These are phyloP conservation scores for Lyophyllum decastes DNA, from an alignment of 768 basidiomycete species.

Conservation along the genomic window DNA sequence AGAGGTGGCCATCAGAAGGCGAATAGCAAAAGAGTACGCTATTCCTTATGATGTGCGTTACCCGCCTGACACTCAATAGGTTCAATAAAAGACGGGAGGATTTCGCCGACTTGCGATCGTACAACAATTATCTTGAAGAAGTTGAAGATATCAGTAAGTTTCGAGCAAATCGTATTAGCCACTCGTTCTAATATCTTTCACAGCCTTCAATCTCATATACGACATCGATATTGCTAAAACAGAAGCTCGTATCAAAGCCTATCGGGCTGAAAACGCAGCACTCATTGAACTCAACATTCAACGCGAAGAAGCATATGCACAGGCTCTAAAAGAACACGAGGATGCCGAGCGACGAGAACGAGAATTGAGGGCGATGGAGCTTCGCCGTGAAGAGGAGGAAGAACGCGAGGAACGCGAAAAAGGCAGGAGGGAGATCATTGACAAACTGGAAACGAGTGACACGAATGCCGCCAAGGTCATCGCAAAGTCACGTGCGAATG, in stretches of 20 bases:
- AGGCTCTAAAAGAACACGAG: constrained; percentile 75
- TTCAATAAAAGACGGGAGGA: constrained; percentile 95
- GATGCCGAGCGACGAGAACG: constrained; percentile 74
- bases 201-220: constrained; percentile 95
- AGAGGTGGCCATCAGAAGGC: constrained; percentile 85
- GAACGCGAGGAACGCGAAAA: constrained; percentile 78
- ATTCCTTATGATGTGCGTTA: not conserved
- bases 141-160: constrained; percentile 80
- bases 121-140: constrained; percentile 96
- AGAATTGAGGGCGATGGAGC: constrained; percentile 66
- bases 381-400: constrained; percentile 69
- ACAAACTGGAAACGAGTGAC: constrained; percentile 77
- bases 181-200: constrained; percentile 1
- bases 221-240: constrained; percentile 80
- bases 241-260: constrained; percentile 78
- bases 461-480: constrained; percentile 71
- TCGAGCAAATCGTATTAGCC: constrained; percentile 6
- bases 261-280: constrained; percentile 79
- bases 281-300: constrained; percentile 84
- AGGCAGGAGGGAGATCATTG: constrained; percentile 72
- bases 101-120: constrained; percentile 74
- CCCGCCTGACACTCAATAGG: constrained; percentile 37
- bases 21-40: constrained; percentile 86
- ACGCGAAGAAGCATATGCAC: constrained; percentile 76
- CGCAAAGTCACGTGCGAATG: constrained; percentile 66